phyloP scores from a whole-genome alignment of 768 basidiomycete genomes.

The Tulasnella sp. region DNA sequence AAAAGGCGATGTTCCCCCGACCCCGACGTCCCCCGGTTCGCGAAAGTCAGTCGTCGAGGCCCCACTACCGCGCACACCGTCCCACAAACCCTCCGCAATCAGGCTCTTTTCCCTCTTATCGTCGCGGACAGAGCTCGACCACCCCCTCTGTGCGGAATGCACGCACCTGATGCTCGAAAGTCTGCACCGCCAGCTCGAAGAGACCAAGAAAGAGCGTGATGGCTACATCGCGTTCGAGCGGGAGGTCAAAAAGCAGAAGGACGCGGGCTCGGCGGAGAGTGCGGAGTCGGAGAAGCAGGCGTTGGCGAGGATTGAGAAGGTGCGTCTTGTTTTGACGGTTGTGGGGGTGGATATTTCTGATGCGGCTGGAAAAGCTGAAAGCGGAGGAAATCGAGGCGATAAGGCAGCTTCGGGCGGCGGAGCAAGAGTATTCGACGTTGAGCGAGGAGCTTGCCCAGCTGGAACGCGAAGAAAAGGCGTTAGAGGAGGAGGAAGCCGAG shows the following conservation, averaged over 20 bases:
- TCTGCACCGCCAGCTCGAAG: slow-evolving; percentile 71
- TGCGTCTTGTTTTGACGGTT: slow-evolving; percentile 23
- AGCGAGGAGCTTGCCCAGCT: slow-evolving; percentile 57
- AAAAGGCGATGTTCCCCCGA: neutral
- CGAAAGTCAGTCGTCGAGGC: neutral
- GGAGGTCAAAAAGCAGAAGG: slow-evolving; percentile 69
- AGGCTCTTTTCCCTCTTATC: slow-evolving; percentile 68
- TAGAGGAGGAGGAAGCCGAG: slow-evolving; percentile 79
- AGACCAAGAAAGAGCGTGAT: slow-evolving; percentile 82
- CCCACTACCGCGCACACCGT: slow-evolving; percentile 45
- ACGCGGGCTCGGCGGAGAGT: slow-evolving; percentile 25
- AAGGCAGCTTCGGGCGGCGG: slow-evolving; percentile 62
- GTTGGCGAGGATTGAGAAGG: slow-evolving; percentile 56
- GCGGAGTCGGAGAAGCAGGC: slow-evolving; percentile 38
- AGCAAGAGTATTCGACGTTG: slow-evolving; percentile 63
- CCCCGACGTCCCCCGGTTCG: neutral
- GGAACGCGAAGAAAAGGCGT: slow-evolving; percentile 60
- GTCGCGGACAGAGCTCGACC: slow-evolving; percentile 68
- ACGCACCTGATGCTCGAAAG: slow-evolving; percentile 65
- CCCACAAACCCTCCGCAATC: slow-evolving; percentile 57
- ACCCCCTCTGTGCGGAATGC: slow-evolving; percentile 92
- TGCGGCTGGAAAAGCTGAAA: slow-evolving; percentile 24
- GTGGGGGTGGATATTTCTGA: too few species aligned
- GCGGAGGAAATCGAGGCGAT: slow-evolving; percentile 48
- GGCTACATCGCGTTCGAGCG: slow-evolving; percentile 89